phyloP scores from a whole-genome alignment of 441 rosid genomes.

The Theobroma grandiflorum region DNA sequence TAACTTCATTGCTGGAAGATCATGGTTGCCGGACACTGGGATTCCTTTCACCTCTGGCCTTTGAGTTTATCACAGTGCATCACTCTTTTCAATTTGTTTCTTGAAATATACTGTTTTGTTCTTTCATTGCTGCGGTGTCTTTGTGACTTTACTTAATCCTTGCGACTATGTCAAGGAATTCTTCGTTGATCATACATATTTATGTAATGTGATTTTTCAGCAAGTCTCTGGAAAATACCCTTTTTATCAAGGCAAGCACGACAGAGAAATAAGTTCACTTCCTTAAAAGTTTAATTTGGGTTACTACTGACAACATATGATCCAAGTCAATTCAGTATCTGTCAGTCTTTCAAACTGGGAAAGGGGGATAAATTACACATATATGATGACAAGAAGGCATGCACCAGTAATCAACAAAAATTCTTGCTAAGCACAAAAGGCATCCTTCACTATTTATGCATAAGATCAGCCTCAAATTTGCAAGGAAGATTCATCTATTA shows the following conservation, averaged over 20 bases:
- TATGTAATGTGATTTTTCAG: not conserved
- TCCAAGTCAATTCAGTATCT: not conserved
- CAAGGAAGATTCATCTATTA: not conserved
- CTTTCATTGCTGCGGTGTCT: not conserved
- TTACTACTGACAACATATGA: not conserved
- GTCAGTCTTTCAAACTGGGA: not conserved
- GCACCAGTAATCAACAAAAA: conserved; percentile 1
- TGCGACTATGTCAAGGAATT: not conserved
- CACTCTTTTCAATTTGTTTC: not conserved
- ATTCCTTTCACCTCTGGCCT: conserved; percentile 71
- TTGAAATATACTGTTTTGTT: not conserved
- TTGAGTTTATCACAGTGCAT: conserved; percentile 28
- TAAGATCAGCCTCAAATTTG: not conserved
- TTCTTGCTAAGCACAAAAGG: not conserved
- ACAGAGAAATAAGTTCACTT: not conserved
- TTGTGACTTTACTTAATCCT: not conserved
- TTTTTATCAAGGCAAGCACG: not conserved
- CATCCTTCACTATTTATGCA: not conserved
- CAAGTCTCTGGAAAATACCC: not conserved
- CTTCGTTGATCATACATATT: not conserved
- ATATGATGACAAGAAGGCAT: not conserved
- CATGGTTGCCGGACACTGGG: conserved; percentile 76
- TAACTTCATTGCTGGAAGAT: conserved; percentile 67
- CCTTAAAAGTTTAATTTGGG: not conserved
- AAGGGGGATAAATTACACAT: not conserved